Base-by-base conservation (phyloP, 1,284 basidiomycete genomes). In the Malassezia dermatis region DNA sequence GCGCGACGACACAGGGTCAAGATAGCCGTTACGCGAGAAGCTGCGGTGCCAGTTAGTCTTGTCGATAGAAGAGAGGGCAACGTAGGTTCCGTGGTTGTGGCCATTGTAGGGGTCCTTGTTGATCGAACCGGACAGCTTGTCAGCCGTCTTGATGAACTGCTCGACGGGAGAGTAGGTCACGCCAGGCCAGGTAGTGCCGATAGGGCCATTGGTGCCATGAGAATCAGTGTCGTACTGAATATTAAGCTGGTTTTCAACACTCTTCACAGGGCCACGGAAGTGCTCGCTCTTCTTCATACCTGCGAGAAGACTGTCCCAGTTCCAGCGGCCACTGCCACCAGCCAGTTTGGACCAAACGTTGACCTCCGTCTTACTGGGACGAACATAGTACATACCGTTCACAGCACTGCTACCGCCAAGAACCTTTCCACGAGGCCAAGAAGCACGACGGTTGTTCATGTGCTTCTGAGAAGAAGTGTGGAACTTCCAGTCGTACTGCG, bases 341-440 rank as follows among this genome's bases (percentile, higher is more conserved):
- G 59, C 58, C 10, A 66, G 53, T 21, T 58, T 40, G 8, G 56
- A 64, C 67, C 64, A 67, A 11, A 59, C 53, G 34, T 67, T 58
- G 28, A 62, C 59, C 32, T 67, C 64, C 34, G 42, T 48, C 48
- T 44, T 77, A 51, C 68, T 77, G 67, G 28, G 66, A 7, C 61
- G 59, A 13, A 67, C 65, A 24, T 67, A 65, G 59, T 67, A 67
- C 40, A 67, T 48, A 37, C 64, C 71, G 58, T 80, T 81, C 54
- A 80, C 77, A 11, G 75, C 74, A 6, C 77, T 77, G 0, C 74
- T 75, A 0, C 79, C 79, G 7, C 79, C 79, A 5, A 79, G 65
- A 0, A 69, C 75, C 35, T 75, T 75, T 1, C 79, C 80, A 7
- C 75, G 69, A 48, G 77, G 71, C 44, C 65, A 67, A 28, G 53